Conservation (phyloP, 331 rosid genomes). For the Saraca asoca region DNA sequence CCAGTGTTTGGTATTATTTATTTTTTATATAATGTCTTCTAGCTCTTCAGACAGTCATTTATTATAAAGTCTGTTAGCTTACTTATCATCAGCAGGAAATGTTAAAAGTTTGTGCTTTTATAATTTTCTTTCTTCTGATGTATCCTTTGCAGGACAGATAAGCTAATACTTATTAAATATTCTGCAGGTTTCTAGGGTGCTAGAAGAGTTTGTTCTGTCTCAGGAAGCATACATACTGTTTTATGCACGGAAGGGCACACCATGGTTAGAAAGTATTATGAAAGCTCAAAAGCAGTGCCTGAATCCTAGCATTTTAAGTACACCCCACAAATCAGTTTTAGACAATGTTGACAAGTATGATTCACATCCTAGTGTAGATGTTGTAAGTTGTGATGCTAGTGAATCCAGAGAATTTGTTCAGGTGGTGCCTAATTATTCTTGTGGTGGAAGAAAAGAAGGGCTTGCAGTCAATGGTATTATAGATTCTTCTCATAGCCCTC, state of each 20-base stretch:
- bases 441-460: slow-evolving; percentile 18
- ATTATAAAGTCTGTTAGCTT: no score
- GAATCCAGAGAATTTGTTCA: slow-evolving; percentile 28
- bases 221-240: slow-evolving; percentile 83
- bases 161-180: slow-evolving; percentile 9
- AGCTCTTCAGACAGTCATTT: no score
- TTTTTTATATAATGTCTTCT: no score
- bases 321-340: slow-evolving; percentile 77
- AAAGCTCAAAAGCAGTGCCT: slow-evolving; percentile 32
- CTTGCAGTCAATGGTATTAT: slow-evolving; percentile 22
- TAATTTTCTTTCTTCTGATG: background rate
- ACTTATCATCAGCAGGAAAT: background rate
- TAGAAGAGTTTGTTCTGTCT: slow-evolving; percentile 59
- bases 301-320: slow-evolving; percentile 31
- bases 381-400: background rate
- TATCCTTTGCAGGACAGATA: background rate
- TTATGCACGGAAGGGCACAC: slow-evolving; percentile 75
- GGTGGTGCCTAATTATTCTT: slow-evolving; percentile 15
- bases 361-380: slow-evolving; percentile 13
- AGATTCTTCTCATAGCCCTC: slow-evolving; percentile 33
- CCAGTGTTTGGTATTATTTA: no score
- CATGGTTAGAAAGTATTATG: slow-evolving; percentile 64
- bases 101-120: background rate
- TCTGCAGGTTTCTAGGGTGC: slow-evolving; percentile 69
- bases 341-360: slow-evolving; percentile 41